A percentile compares a stretch with the other conserved stretches of the same genome.
Conservation (phyloP, 495 filamentous ascomycete genomes). For the Aspergillus cavernicola region DNA sequence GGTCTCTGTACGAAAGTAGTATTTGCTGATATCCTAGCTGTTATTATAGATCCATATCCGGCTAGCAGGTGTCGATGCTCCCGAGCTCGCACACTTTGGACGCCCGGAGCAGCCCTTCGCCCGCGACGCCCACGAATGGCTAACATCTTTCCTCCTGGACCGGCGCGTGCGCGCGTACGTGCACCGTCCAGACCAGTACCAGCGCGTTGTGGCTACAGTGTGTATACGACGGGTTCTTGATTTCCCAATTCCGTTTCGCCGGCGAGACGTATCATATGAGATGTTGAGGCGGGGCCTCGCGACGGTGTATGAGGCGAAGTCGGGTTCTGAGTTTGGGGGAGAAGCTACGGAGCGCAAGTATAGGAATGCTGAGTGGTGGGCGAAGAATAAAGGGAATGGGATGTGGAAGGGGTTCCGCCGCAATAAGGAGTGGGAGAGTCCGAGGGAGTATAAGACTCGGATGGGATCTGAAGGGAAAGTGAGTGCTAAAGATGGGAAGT, state of each 20-base stretch:
- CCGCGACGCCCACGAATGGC: conserved; percentile 73
- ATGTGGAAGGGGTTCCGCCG: conserved; percentile 67
- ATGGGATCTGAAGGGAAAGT: conserved; percentile 40
- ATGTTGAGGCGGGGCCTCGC: conserved; percentile 83
- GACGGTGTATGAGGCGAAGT: conserved; percentile 88
- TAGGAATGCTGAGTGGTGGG: conserved; percentile 63
- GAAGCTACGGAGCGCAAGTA: conserved; percentile 60
- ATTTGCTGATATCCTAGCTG: neutral
- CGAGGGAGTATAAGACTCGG: conserved; percentile 79
- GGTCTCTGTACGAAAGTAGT: too few relatives aligned
- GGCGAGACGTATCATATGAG: conserved; percentile 79
- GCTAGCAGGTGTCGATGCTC: conserved; percentile 88
- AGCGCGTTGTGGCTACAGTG: conserved; percentile 82
- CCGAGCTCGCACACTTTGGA: conserved; percentile 90
- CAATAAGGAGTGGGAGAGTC: conserved; percentile 60
- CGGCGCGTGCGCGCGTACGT: conserved; percentile 76
- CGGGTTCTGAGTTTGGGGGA: conserved; percentile 80
- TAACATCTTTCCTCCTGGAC: conserved; percentile 66
- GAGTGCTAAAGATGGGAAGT: conserved; percentile 42
- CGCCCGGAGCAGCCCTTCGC: conserved; percentile 79
- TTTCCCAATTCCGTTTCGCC: conserved; percentile 50
- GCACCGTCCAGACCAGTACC: conserved; percentile 85
- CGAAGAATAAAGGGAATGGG: conserved; percentile 64
- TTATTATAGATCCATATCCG: conserved; percentile 65
- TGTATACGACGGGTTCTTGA: conserved; percentile 62